Conservation (phyloP, 495 filamentous ascomycete genomes). For the Podospora anserina region DNA sequence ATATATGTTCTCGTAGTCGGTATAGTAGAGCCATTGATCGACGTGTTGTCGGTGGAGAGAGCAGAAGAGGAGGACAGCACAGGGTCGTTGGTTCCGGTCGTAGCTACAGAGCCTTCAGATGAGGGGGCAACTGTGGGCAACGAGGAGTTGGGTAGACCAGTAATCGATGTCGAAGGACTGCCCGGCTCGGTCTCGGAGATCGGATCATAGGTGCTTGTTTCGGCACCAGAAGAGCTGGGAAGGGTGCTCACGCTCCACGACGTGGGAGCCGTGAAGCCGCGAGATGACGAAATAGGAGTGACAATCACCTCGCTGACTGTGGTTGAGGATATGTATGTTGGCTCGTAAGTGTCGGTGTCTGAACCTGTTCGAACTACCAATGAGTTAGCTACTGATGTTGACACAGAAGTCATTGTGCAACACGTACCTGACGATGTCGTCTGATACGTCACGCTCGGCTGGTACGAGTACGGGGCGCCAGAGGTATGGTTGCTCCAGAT, state of each 20-base stretch:
- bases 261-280: background rate
- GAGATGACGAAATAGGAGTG: background rate
- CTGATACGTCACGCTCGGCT: conserved; percentile 19
- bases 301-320: background rate
- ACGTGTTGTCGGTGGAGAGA: background rate
- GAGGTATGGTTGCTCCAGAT: conserved; percentile 1
- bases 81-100: conserved; percentile 1
- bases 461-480: background rate
- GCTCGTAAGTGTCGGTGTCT: background rate
- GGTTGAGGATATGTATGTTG: background rate
- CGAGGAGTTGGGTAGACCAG: background rate
- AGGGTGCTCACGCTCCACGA: background rate
- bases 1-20: background rate
- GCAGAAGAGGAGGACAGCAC: background rate
- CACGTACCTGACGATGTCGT: conserved; percentile 5
- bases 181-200: background rate
- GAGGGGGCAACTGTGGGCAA: background rate
- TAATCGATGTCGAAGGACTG: background rate
- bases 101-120: background rate
- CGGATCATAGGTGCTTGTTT: background rate
- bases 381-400: background rate
- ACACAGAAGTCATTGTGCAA: background rate
- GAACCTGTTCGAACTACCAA: background rate
- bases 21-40: background rate
- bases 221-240: background rate